phyloP scores from a whole-genome alignment of 257 asterid species.

The Gentiana straminea region DNA sequence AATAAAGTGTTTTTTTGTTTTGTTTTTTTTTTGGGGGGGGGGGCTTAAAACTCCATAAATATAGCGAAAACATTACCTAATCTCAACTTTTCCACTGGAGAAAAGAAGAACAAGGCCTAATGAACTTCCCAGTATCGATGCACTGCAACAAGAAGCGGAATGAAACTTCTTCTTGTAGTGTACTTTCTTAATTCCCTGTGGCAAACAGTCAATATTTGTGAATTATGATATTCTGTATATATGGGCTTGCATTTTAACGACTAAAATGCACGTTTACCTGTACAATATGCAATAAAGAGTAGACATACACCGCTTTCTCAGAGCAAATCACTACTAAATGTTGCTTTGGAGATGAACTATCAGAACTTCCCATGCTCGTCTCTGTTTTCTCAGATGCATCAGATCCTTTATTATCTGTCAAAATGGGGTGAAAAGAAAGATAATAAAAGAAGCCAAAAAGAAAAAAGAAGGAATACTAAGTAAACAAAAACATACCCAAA shows the following conservation, averaged over 20 bases:
- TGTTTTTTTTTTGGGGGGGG: neutral
- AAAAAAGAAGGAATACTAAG: neutral
- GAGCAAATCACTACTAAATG: slow-evolving; percentile 58
- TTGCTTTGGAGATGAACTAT: slow-evolving; percentile 34
- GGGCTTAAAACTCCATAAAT: neutral
- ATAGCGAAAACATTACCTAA: slow-evolving; percentile 36
- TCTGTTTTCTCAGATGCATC: slow-evolving; percentile 25
- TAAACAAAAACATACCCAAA: slow-evolving; percentile 38
- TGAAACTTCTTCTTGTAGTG: slow-evolving; percentile 70
- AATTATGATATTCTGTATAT: neutral
- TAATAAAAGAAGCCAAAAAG: neutral
- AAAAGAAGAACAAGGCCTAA: slow-evolving; percentile 66
- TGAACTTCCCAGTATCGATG: slow-evolving; percentile 63
- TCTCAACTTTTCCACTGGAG: slow-evolving; percentile 68
- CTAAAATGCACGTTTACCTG: slow-evolving; percentile 41
- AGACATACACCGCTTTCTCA: slow-evolving; percentile 72
- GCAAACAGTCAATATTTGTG: slow-evolving; percentile 10
- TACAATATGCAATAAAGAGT: slow-evolving; percentile 56
- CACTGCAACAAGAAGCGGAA: slow-evolving; percentile 65
- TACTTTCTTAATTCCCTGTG: slow-evolving; percentile 79
- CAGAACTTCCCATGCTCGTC: slow-evolving; percentile 25
- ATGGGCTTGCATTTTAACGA: neutral
- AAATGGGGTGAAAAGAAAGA: slow-evolving; percentile 6
- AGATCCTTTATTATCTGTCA: slow-evolving; percentile 27
- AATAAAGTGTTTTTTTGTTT: slow-evolving; percentile 1